These are phyloP conservation scores for Selaginella tamariscina DNA, from an alignment of 75 land plant genomes.

Conservation along the genomic window DNA sequence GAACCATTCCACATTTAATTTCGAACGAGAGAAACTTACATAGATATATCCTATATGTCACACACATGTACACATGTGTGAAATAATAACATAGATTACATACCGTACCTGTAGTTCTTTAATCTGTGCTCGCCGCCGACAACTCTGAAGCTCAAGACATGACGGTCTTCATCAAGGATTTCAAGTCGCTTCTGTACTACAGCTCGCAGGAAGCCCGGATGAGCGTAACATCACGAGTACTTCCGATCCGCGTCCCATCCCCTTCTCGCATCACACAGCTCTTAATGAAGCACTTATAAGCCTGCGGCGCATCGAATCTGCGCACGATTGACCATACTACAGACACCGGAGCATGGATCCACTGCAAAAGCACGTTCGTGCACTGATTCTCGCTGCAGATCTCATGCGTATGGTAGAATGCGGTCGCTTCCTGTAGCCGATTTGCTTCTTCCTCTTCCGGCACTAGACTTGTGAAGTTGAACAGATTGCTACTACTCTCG, in stretches of 20 bases:
- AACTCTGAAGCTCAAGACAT: constrained; percentile 23
- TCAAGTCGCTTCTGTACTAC: constrained; percentile 22
- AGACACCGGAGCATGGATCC: constrained; percentile 18
- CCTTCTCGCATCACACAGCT: constrained; percentile 21
- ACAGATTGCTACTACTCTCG: no score
- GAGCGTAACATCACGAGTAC: constrained; percentile 16
- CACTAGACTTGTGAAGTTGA: no score
- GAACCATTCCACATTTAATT: no score
- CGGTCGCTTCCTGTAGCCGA: neutral
- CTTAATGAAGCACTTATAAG: constrained; percentile 24
- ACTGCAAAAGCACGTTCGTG: constrained; percentile 17
- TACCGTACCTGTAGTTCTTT: constrained; percentile 22
- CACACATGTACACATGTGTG: no score
- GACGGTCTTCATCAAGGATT: constrained; percentile 24
- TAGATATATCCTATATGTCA: no score
- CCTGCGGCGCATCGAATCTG: constrained; percentile 22
- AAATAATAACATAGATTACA: no score
- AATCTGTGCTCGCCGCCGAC: constrained; percentile 29
- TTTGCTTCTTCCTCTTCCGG: neutral
- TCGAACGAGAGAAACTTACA: no score
- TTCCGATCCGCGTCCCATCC: constrained; percentile 19
- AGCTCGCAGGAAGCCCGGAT: constrained; percentile 19
- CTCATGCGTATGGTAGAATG: neutral
- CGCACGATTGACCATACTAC: constrained; percentile 25
- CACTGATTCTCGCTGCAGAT: constrained; percentile 17